Conservation (phyloP, 2,329 filamentous ascomycete genomes). For the Colletotrichum sojae region DNA sequence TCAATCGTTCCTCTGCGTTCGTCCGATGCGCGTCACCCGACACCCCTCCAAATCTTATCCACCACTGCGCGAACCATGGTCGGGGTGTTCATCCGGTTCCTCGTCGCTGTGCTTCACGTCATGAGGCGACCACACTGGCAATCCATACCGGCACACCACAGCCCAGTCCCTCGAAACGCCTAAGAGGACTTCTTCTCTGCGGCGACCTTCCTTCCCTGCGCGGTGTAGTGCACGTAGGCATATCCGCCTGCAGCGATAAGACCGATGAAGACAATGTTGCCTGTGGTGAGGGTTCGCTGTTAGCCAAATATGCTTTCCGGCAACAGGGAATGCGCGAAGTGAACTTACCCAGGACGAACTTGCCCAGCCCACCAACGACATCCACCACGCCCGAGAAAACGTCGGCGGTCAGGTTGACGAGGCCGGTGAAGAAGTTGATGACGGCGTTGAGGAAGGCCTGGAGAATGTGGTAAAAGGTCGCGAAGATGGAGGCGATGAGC, state of each 20-base stretch:
- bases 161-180: background rate
- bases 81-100: background rate
- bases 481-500: conserved; percentile 55
- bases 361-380: conserved; percentile 55
- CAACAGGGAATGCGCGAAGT: background rate
- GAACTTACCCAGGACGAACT: conserved; percentile 55
- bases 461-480: conserved; percentile 51
- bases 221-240: conserved; percentile 52
- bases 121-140: no score
- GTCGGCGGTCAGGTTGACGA: conserved; percentile 54
- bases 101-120: no score
- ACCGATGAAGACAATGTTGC: conserved; percentile 54
- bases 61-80: background rate
- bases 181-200: conserved; percentile 48
- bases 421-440: conserved; percentile 53
- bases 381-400: conserved; percentile 54
- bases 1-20: background rate
- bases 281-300: conserved; percentile 41
- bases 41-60: background rate
- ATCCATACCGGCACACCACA: no score
- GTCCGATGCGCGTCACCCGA: background rate
- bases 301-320: background rate
- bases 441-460: conserved; percentile 51
- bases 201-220: conserved; percentile 47
- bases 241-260: conserved; percentile 49